Evolutionary conservation across 73 alveolate species (phyloP), one percentile per base, ranked within the genome.

Genomic region (Breviolum minutum): DNA sequence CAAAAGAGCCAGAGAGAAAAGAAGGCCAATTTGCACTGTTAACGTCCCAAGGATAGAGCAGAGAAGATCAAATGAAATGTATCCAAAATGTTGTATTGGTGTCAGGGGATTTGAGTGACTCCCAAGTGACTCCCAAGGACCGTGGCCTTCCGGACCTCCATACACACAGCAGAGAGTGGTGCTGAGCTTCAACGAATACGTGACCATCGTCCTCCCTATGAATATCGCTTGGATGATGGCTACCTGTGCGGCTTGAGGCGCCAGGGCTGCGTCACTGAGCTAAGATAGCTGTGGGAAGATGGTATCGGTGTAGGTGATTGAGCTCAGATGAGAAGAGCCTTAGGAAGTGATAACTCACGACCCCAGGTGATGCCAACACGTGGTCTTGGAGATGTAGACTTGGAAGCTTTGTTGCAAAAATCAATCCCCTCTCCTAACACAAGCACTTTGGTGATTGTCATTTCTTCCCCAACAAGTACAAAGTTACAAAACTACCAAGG

Each of bases 301-400:
- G 54, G 54, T 40, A 40, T 40, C 54, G 54, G 54, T 40, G 54
- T 40, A 40, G 54, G 54, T 40, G 54, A 40, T 40, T 40, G 54
- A 40, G 54, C 54, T 40, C 54, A 40, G 54, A 40, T 40, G 54
- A 40, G 54, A 40, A 40, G 54, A 40, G 54, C 5, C 54, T 40
- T 40, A 40, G 0, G 5, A 40, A 2, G 54, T 40, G 54, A 40
- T 2, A 40, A 40, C 54, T 40, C 54, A 40, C 54, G 54, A 40
- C 54, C 54, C 61, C 62, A 92, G 98, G 98, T 92, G 81, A 92
- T 92, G 98, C 98, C 98, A 22, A 92, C 98, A n/a, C 76, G 98
- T 26, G 98, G 98, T 68, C 70, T 92, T 30, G 98, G 98, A 48
- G 98, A 92, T 76, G 66, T 92, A 32, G 98, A 92, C 69, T 74